A percentile compares a stretch with the other conserved stretches of the same genome.
These are phyloP conservation scores for Mediolabrus comicus DNA, from an alignment of 108 stramenopile species.

Conservation along the genomic window DNA sequence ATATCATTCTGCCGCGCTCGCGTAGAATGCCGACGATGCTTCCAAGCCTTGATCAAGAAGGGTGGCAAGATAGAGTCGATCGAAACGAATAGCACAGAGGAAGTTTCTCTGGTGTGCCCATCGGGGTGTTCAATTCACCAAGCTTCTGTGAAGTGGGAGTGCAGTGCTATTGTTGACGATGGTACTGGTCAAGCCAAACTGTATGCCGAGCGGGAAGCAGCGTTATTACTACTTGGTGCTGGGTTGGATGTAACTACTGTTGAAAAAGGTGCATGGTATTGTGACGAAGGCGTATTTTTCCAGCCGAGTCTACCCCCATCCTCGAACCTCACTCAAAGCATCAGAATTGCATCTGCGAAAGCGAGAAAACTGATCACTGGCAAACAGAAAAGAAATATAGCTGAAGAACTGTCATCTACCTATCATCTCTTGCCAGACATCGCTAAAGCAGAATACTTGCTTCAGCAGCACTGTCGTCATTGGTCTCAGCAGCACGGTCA, in stretches of 20 bases:
- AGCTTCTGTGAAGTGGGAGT: slow-evolving; percentile 77
- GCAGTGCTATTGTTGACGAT: slow-evolving; percentile 81
- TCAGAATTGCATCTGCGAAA: slow-evolving; percentile 31
- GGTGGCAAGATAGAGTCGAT: neutral
- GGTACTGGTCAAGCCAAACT: slow-evolving; percentile 84
- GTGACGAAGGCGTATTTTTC: slow-evolving; percentile 50
- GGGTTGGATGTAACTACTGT: slow-evolving; percentile 37
- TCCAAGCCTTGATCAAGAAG: slow-evolving; percentile 26
- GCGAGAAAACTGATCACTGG: slow-evolving; percentile 10
- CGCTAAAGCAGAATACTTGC: slow-evolving; percentile 60
- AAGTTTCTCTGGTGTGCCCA: slow-evolving; percentile 25
- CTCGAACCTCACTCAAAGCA: slow-evolving; percentile 35
- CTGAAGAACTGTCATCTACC: neutral
- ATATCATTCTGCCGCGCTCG: slow-evolving; percentile 68
- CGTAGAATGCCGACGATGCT: slow-evolving; percentile 69
- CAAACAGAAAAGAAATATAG: slow-evolving; percentile 2
- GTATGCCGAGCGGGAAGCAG: slow-evolving; percentile 81
- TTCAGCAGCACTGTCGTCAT: slow-evolving; percentile 69
- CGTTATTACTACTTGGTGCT: slow-evolving; percentile 58
- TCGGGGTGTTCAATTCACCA: slow-evolving; percentile 40
- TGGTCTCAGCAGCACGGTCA: slow-evolving; percentile 52
- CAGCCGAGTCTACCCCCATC: slow-evolving; percentile 61
- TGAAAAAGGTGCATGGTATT: slow-evolving; percentile 70
- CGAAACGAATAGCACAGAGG: neutral
- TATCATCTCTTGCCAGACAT: slow-evolving; percentile 37